phyloP scores from a whole-genome alignment of 1,284 basidiomycete genomes.

The Trichosporon sp. region DNA sequence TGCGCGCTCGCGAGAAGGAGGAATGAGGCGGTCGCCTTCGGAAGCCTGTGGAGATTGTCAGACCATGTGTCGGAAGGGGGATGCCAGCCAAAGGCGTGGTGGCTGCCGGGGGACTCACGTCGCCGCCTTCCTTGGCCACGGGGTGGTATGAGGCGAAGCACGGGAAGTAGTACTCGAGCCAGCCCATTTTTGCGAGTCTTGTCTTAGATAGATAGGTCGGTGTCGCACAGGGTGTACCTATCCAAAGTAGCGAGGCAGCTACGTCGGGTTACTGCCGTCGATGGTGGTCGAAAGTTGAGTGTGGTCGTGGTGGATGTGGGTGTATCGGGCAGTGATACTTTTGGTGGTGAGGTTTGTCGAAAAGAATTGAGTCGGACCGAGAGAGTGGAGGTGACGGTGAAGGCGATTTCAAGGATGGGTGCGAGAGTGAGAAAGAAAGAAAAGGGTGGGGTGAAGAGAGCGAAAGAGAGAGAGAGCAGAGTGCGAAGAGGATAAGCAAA shows the following conservation, averaged over 20 bases:
- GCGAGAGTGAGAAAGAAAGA: neutral
- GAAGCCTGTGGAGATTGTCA: conserved; percentile 1
- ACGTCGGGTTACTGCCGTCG: neutral
- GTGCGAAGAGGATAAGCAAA: neutral
- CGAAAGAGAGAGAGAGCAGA: neutral
- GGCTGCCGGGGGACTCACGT: neutral
- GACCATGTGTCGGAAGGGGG: neutral
- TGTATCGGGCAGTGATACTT: neutral
- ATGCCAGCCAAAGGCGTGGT: neutral
- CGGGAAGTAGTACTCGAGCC: conserved; percentile 9
- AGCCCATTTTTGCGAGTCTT: conserved; percentile 11
- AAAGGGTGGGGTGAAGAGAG: neutral
- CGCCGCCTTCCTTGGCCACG: neutral
- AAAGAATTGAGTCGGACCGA: neutral
- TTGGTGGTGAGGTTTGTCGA: neutral
- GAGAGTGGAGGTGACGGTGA: neutral
- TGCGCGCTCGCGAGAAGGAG: conserved; percentile 10
- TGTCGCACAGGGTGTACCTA: neutral
- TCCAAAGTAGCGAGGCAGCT: neutral
- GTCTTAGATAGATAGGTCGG: neutral
- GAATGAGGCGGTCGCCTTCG: conserved; percentile 13
- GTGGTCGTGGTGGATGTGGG: neutral
- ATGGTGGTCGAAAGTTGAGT: neutral
- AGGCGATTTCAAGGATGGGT: neutral
- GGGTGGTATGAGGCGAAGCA: conserved; percentile 1